phyloP scores from a whole-genome alignment of 106 monocot species.

The Allium fistulosum region DNA sequence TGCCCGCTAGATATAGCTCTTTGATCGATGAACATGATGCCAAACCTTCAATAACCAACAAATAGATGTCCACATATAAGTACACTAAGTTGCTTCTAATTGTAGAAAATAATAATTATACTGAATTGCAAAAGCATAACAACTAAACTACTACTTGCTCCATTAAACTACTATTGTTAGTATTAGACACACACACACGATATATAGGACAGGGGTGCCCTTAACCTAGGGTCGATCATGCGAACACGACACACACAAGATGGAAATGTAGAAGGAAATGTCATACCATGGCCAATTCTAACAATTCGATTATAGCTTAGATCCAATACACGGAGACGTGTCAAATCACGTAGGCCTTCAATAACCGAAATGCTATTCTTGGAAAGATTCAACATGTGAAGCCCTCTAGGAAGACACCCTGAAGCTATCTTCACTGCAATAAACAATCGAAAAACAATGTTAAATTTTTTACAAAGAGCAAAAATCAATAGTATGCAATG shows the following conservation, averaged over 20 bases:
- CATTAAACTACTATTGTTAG: too few species aligned
- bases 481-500: background rate
- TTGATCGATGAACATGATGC: conserved; percentile 57
- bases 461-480: background rate
- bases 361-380: conserved; percentile 70
- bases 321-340: conserved; percentile 72
- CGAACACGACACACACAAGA: too few species aligned
- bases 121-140: too few species aligned
- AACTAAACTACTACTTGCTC: too few species aligned
- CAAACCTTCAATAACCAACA: conserved; percentile 30
- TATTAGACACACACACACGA: too few species aligned
- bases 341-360: conserved; percentile 83
- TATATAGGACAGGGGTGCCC: too few species aligned
- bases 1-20: conserved; percentile 70
- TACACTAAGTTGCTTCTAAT: too few species aligned
- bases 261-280: background rate
- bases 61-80: too few species aligned
- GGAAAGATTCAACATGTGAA: conserved; percentile 77
- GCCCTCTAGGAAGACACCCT: conserved; percentile 77
- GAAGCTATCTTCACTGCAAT: conserved; percentile 56
- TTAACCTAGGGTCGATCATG: too few species aligned
- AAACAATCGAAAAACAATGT: conserved; percentile 1
- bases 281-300: conserved; percentile 85
- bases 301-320: conserved; percentile 67
- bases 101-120: too few species aligned